Evolutionary conservation across 768 basidiomycete species (phyloP).

Genomic region (Lactarius akahatsu): DNA sequence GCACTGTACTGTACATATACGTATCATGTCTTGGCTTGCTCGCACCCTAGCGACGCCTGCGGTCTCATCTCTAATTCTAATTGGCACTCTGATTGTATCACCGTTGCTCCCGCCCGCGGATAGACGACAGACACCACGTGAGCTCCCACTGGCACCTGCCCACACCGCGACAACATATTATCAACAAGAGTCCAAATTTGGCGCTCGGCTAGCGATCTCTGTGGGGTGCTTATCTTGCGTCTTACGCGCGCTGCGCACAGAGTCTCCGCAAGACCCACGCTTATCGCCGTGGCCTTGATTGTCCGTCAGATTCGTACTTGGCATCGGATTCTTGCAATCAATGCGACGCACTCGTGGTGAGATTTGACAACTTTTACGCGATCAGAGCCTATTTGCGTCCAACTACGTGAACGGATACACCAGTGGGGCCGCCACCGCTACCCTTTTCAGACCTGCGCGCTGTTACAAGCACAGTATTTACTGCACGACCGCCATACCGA

Average conservation of each 20-base stretch:
- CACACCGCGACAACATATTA: neutral
- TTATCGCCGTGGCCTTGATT: slow-evolving; percentile 9
- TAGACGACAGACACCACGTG: neutral
- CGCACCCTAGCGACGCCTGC: neutral
- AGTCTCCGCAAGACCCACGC: slow-evolving; percentile 15
- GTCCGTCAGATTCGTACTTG: neutral
- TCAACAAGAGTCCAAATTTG: neutral
- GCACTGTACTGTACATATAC: neutral
- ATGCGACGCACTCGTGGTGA: neutral
- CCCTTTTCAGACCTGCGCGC: neutral
- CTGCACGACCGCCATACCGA: neutral
- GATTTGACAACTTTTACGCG: neutral
- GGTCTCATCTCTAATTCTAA: neutral
- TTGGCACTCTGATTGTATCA: neutral
- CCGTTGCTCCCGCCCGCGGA: neutral
- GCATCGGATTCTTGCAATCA: neutral
- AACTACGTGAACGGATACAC: neutral
- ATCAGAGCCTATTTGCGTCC: neutral
- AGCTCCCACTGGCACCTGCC: neutral
- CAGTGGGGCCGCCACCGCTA: neutral
- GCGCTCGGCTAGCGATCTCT: slow-evolving; percentile 14
- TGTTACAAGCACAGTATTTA: neutral
- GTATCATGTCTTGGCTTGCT: neutral
- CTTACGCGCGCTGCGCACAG: neutral
- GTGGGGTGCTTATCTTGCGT: neutral